These are phyloP conservation scores for Annulohypoxylon moriforme DNA, from an alignment of 495 filamentous ascomycete genomes.

Conservation along the genomic window DNA sequence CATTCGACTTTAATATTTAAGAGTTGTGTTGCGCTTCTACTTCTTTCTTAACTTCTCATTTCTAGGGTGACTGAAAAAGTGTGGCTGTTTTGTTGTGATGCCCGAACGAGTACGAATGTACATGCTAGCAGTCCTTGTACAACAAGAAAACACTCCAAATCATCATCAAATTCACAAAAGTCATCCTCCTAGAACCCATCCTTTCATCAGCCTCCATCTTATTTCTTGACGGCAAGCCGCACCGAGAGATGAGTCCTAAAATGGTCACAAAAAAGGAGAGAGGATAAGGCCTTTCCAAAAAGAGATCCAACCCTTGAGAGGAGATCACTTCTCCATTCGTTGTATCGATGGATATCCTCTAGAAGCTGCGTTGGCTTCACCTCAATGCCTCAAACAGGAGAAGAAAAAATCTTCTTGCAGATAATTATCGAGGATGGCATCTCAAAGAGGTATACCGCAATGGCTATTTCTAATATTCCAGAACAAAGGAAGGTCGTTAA, in stretches of 20 bases:
- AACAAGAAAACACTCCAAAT: background rate
- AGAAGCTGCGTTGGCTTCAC: conserved; percentile 1
- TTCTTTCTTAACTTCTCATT: background rate
- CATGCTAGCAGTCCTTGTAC: background rate
- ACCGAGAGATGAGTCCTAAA: background rate
- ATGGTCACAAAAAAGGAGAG: background rate
- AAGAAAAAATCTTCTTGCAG: background rate
- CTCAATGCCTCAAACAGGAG: conserved; percentile 7
- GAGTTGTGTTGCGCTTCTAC: background rate
- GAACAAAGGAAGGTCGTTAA: background rate
- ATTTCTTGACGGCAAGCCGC: background rate
- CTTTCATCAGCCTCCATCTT: background rate
- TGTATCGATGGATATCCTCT: background rate
- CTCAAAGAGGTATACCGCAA: conserved; percentile 14
- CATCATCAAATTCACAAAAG: background rate
- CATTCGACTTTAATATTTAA: background rate
- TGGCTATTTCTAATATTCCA: conserved; percentile 21
- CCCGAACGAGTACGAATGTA: background rate
- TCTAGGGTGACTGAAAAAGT: background rate
- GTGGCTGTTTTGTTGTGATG: background rate
- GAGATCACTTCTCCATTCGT: background rate
- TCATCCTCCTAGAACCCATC: background rate
- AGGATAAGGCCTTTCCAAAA: background rate
- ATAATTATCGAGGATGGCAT: background rate
- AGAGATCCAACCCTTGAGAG: background rate